Base-by-base conservation (phyloP, 495 filamentous ascomycete species). In the Neurospora sp. region DNA sequence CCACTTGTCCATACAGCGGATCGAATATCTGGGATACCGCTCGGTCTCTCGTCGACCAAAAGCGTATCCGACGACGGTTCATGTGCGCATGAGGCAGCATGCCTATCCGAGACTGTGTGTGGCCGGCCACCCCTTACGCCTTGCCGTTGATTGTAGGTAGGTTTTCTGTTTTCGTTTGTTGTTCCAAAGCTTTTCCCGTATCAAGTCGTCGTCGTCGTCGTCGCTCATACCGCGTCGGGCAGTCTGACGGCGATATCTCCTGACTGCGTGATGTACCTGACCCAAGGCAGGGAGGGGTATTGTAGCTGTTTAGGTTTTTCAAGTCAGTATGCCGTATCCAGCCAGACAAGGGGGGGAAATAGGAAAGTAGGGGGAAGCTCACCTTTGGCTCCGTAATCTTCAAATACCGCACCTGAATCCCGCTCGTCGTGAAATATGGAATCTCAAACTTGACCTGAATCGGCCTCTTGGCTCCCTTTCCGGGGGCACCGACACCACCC, bases 341-440 rank as follows among this genome's bases (percentile, higher is more conserved):
- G 35, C 35, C 35, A 37, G 35, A 37, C 35, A 37, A 37, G 35
- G 35, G 6, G 22, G 39, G 3, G 59, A 22, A 44, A 11, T 48
- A 20, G 11, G n/a, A 39, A 12, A 70, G 10, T 42, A 39, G 42
- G 39, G 27, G 39, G 11, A 68, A 22, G 86, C 88, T 76, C 86
- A 97, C 94, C 94, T 99, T 99, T 6, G 96, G 96, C 83, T 99
- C 96, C 72, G 96, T 98, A 77, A 99, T 99, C 88, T 99, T 99
- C 83, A 99, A 81, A 80, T 99, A 99, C 72, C 96, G 90, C 74
- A 98, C 96, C 81, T 98, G 96, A 78, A 99, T 99, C 40, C 96
- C 96, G 81, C 92, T 96, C 5, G 96, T 99, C 9, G 96, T 99
- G 80, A 99, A 99, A 82, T 99, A 99, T 39, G 96, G 96, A 80